phyloP scores from a whole-genome alignment of 2,329 filamentous ascomycete genomes.

The Neofusicoccum parvum region DNA sequence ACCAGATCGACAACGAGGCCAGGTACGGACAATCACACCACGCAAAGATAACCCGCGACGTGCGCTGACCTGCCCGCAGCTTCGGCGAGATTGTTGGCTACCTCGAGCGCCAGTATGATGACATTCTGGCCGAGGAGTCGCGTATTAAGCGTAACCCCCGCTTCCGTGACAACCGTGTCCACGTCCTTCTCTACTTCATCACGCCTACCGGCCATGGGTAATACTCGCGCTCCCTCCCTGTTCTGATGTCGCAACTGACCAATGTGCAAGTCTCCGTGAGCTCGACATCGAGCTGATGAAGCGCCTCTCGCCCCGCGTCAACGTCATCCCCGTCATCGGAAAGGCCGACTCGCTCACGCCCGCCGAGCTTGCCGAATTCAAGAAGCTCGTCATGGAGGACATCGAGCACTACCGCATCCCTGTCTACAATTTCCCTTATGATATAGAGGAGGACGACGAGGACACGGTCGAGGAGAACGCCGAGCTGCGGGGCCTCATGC shows the following conservation, averaged over 20 bases:
- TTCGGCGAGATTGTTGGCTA: constrained; percentile 98
- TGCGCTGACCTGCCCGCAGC: constrained; percentile 50
- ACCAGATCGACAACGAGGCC: constrained; percentile 98
- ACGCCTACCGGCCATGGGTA: constrained; percentile 95
- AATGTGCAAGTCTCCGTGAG: constrained; percentile 76
- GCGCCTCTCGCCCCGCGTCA: constrained; percentile 95
- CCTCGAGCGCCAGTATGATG: constrained; percentile 98
- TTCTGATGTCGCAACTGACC: not conserved
- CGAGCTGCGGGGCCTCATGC: constrained; percentile 95
- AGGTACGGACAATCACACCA: constrained; percentile 61
- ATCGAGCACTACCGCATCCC: constrained; percentile 99
- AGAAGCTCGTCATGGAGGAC: constrained; percentile 99
- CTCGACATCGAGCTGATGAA: constrained; percentile 99
- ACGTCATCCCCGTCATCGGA: constrained; percentile 98
- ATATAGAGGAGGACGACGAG: constrained; percentile 99
- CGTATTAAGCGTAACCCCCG: constrained; percentile 99
- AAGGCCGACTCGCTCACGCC: constrained; percentile 97
- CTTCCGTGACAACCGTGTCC: constrained; percentile 98
- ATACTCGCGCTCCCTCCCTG: constrained; percentile 16
- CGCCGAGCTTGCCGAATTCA: constrained; percentile 94
- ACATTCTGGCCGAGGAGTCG: constrained; percentile 98
- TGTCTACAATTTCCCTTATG: constrained; percentile 99
- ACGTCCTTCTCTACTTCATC: constrained; percentile 98
- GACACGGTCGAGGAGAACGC: constrained; percentile 99
- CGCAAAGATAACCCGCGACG: not conserved